These are phyloP conservation scores for Graphilbum fragrans DNA, from an alignment of 2,329 filamentous ascomycete genomes.

Conservation along the genomic window DNA sequence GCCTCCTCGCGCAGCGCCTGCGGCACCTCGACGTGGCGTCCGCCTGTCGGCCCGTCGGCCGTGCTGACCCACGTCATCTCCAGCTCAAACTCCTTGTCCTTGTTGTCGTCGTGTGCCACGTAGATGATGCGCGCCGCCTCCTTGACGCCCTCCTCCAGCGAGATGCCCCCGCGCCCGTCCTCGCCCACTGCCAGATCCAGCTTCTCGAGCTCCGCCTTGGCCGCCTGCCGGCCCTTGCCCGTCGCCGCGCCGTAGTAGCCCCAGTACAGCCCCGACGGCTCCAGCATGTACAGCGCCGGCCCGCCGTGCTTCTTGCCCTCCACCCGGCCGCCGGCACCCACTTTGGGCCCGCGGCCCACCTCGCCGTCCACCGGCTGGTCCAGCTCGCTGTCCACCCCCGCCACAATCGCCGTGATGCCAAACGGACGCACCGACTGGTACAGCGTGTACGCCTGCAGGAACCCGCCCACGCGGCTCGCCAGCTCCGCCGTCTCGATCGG, in stretches of 20 bases:
- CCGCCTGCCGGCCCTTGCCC: slow-evolving; percentile 90
- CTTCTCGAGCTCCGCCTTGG: slow-evolving; percentile 98
- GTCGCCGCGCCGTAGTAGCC: slow-evolving; percentile 97
- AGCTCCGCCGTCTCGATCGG: slow-evolving; percentile 84
- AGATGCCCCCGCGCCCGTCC: slow-evolving; percentile 37
- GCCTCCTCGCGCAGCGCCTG: slow-evolving; percentile 85
- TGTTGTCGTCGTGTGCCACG: slow-evolving; percentile 95
- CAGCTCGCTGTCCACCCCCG: slow-evolving; percentile 82
- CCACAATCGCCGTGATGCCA: slow-evolving; percentile 88
- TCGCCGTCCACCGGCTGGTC: slow-evolving; percentile 81
- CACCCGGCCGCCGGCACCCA: slow-evolving; percentile 75
- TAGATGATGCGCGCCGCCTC: slow-evolving; percentile 96
- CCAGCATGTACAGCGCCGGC: slow-evolving; percentile 96
- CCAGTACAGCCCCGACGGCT: slow-evolving; percentile 95
- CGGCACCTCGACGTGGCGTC: slow-evolving; percentile 85
- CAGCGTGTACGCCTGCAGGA: slow-evolving; percentile 93
- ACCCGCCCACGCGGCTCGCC: slow-evolving; percentile 85
- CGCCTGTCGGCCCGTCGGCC: slow-evolving; percentile 76
- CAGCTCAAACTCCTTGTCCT: slow-evolving; percentile 98
- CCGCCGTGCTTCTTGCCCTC: slow-evolving; percentile 67
- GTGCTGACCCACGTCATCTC: slow-evolving; percentile 98
- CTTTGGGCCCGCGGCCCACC: slow-evolving; percentile 68
- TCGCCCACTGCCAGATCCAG: slow-evolving; percentile 65
- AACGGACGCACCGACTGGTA: slow-evolving; percentile 96
- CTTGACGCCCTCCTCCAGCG: slow-evolving; percentile 80